A percentile compares a stretch with the other conserved stretches of the same genome.
Evolutionary conservation across 2,329 filamentous ascomycete species (phyloP).

Genomic region (Alternaria angustiovoidea): DNA sequence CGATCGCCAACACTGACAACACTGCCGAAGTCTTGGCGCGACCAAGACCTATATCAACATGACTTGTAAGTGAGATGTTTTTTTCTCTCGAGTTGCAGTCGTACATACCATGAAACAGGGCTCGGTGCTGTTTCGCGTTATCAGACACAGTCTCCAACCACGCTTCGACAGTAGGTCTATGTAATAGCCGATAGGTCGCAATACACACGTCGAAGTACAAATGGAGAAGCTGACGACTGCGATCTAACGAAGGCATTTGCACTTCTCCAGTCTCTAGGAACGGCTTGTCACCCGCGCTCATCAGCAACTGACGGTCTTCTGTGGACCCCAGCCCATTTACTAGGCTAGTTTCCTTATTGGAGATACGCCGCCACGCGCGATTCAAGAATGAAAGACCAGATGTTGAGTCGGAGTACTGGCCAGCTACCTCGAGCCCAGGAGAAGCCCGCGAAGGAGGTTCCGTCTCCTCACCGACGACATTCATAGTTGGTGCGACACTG

Average conservation of each 20-base stretch:
- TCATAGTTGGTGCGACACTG: not conserved
- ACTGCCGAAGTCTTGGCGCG: constrained; percentile 54
- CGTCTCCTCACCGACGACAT: not conserved
- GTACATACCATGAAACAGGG: constrained; percentile 50
- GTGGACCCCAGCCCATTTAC: constrained; percentile 18
- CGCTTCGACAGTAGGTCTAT: constrained; percentile 59
- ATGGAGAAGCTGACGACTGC: constrained; percentile 50
- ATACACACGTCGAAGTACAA: constrained; percentile 68
- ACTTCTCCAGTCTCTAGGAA: constrained; percentile 50
- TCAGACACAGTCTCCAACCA: constrained; percentile 50
- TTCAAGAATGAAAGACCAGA: constrained; percentile 65
- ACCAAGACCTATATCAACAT: constrained; percentile 28
- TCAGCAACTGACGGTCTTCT: constrained; percentile 56
- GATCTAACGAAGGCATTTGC: constrained; percentile 21
- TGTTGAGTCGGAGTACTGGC: constrained; percentile 64
- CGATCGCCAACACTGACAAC: constrained; percentile 54
- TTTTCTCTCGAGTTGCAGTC: not conserved
- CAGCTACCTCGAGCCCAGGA: constrained; percentile 61
- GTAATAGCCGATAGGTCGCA: constrained; percentile 65
- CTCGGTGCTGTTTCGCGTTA: constrained; percentile 24
- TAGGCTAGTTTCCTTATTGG: constrained; percentile 62
- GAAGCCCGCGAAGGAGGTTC: constrained; percentile 46
- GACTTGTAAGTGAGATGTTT: not conserved
- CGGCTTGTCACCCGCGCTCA: constrained; percentile 62
- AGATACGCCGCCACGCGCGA: constrained; percentile 71